Percentiles rank a stretch among this genome's conserved stretches.
phyloP scores from a whole-genome alignment of 768 basidiomycete species.

The Phlebiopsis flavidoalba region DNA sequence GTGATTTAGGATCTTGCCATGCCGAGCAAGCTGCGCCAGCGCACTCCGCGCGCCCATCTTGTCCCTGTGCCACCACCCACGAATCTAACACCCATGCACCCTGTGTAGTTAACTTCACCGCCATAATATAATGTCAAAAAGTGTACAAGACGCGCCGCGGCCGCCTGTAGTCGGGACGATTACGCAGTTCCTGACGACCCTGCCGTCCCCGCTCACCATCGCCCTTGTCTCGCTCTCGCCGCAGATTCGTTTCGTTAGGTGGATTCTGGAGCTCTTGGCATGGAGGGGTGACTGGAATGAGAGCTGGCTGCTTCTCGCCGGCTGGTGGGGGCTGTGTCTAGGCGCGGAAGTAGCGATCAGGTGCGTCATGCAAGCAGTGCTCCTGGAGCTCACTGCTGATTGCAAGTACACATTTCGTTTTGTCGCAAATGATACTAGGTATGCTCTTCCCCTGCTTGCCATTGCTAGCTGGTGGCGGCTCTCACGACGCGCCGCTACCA shows the following conservation, averaged over 20 bases:
- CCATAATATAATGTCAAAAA: slow-evolving; percentile 3
- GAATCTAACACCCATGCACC: not conserved
- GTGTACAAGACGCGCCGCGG: slow-evolving; percentile 3
- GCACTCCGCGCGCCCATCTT: not conserved
- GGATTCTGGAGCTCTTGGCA: slow-evolving; percentile 41
- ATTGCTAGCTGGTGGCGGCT: slow-evolving; percentile 33
- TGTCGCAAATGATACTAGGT: slow-evolving; percentile 31
- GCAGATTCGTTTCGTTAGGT: slow-evolving; percentile 38
- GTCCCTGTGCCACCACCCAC: not conserved
- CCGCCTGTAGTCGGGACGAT: slow-evolving; percentile 12
- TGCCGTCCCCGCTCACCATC: slow-evolving; percentile 57
- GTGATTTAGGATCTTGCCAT: not conserved
- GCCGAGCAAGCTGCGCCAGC: not conserved
- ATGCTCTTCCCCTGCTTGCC: slow-evolving; percentile 50
- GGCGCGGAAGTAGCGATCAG: slow-evolving; percentile 39
- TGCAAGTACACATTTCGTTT: not conserved
- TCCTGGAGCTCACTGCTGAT: not conserved
- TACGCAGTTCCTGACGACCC: slow-evolving; percentile 47
- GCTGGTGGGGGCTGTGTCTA: slow-evolving; percentile 78
- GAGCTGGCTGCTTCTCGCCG: slow-evolving; percentile 58
- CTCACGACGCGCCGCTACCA: slow-evolving; percentile 15
- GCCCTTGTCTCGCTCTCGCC: slow-evolving; percentile 62
- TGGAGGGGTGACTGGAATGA: slow-evolving; percentile 60
- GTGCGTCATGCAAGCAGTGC: slow-evolving; percentile 28
- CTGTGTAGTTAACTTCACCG: not conserved